Evolutionary conservation across 2,329 filamentous ascomycete genomes (phyloP).

Genomic region (Alternaria burnsii): DNA sequence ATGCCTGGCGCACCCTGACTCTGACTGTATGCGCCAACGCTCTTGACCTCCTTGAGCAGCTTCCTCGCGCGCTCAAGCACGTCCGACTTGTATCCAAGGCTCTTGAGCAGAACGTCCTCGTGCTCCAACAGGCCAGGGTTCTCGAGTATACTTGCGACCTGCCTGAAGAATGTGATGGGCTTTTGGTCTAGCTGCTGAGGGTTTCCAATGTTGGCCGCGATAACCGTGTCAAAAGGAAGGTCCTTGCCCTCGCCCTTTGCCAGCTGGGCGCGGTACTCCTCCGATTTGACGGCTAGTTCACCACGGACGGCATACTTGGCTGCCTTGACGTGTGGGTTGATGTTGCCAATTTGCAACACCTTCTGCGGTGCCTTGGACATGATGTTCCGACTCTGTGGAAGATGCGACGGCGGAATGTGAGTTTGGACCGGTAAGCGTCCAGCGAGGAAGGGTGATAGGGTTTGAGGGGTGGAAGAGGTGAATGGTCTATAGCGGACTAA

Average conservation of each 20-base stretch:
- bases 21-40: slow-evolving; percentile 95
- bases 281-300: slow-evolving; percentile 91
- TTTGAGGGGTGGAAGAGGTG: slow-evolving; percentile 10
- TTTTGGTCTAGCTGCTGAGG: slow-evolving; percentile 99
- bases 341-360: slow-evolving; percentile 79
- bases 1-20: slow-evolving; percentile 89
- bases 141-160: slow-evolving; percentile 92
- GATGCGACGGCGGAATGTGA: slow-evolving; percentile 1
- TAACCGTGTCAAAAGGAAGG: slow-evolving; percentile 88
- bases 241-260: slow-evolving; percentile 65
- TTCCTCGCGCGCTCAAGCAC: slow-evolving; percentile 83
- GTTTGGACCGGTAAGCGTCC: slow-evolving; percentile 9
- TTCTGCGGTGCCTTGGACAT: slow-evolving; percentile 52
- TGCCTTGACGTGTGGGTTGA: slow-evolving; percentile 86
- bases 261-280: slow-evolving; percentile 83
- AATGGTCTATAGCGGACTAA: slow-evolving; percentile 17
- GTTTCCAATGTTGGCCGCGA: slow-evolving; percentile 98
- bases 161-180: slow-evolving; percentile 98
- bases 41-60: slow-evolving; percentile 83
- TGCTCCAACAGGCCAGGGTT: slow-evolving; percentile 86
- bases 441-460: background rate
- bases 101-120: slow-evolving; percentile 76
- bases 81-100: slow-evolving; percentile 87
- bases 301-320: slow-evolving; percentile 97
- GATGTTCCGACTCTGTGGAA: slow-evolving; percentile 46